phyloP scores from a whole-genome alignment of 1,284 basidiomycete species.

The Cryptococcus sp. region DNA sequence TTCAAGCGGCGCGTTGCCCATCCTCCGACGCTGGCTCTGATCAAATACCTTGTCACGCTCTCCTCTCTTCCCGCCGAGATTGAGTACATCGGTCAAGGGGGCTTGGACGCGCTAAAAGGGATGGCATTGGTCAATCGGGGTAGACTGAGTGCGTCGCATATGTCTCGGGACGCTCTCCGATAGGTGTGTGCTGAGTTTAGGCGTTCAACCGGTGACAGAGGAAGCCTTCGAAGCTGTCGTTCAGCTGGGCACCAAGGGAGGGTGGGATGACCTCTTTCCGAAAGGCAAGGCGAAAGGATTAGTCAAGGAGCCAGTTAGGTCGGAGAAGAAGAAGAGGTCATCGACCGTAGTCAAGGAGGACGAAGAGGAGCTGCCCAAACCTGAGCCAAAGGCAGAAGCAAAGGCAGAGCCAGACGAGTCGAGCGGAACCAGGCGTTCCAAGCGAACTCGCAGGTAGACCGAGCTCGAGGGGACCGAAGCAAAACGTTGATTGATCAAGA shows the following conservation, averaged over 20 bases:
- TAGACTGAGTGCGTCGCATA: slow-evolving; percentile 69
- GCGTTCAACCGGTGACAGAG: slow-evolving; percentile 63
- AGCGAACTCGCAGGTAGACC: not conserved
- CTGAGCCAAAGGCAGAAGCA: too few species aligned
- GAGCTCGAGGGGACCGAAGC: too few species aligned
- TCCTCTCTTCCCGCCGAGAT: slow-evolving; percentile 54
- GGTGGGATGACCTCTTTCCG: slow-evolving; percentile 41
- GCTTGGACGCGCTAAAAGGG: slow-evolving; percentile 53
- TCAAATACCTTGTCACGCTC: slow-evolving; percentile 58
- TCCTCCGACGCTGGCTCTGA: slow-evolving; percentile 71
- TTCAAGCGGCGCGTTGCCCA: slow-evolving; percentile 64
- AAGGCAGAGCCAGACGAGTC: not conserved
- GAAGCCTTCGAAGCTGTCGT: slow-evolving; percentile 65
- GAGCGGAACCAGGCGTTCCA: slow-evolving; percentile 1
- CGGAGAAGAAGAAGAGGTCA: not conserved
- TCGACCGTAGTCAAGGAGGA: too few species aligned
- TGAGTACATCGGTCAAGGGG: slow-evolving; percentile 58
- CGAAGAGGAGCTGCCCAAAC: too few species aligned
- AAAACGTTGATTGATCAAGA: too few species aligned
- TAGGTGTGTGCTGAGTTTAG: slow-evolving; percentile 13
- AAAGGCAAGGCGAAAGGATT: not conserved
- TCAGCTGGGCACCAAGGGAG: slow-evolving; percentile 63
- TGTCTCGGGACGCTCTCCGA: not conserved
- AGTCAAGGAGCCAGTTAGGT: not conserved
- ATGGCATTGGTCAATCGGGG: slow-evolving; percentile 83